phyloP scores from a whole-genome alignment of 2,329 filamentous ascomycete species.

The Raffaelea albimanens region DNA sequence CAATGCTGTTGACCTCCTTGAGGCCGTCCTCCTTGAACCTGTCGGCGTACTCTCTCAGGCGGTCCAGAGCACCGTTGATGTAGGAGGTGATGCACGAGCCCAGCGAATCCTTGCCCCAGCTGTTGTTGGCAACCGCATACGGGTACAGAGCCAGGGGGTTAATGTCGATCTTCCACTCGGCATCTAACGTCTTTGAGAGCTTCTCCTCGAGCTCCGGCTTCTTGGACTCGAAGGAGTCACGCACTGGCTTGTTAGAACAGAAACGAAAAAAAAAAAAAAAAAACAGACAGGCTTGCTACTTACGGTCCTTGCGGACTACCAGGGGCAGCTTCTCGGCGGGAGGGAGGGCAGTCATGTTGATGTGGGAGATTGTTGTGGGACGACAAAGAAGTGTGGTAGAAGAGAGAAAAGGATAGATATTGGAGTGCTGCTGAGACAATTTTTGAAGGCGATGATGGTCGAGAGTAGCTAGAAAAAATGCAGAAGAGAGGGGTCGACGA shows the following conservation, averaged over 20 bases:
- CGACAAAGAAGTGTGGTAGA: not conserved
- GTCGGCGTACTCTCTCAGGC: slow-evolving; percentile 4
- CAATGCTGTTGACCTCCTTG: slow-evolving; percentile 35
- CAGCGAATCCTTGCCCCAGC: slow-evolving; percentile 31
- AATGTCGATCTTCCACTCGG: slow-evolving; percentile 39
- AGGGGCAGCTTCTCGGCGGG: slow-evolving; percentile 42
- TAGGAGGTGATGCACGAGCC: slow-evolving; percentile 35
- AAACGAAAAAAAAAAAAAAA: not conserved
- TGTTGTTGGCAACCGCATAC: slow-evolving; percentile 25
- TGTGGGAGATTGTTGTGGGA: not conserved
- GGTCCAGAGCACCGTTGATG: slow-evolving; percentile 6
- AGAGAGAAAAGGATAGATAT: not conserved
- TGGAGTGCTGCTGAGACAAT: no score
- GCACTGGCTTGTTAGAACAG: slow-evolving; percentile 25
- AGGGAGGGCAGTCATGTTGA: slow-evolving; percentile 20
- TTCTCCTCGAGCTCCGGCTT: slow-evolving; percentile 32
- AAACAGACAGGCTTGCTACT: slow-evolving; percentile 7
- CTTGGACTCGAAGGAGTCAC: slow-evolving; percentile 41
- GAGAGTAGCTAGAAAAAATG: not conserved
- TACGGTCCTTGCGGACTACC: slow-evolving; percentile 41
- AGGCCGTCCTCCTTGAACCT: slow-evolving; percentile 25
- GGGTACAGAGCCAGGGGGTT: slow-evolving; percentile 36
- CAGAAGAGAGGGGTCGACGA: not conserved
- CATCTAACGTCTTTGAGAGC: slow-evolving; percentile 34
- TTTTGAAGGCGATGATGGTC: no score